Percentiles rank a stretch among this genome's conserved stretches.
Evolutionary conservation across 805 yeast species (phyloP).

Genomic region (Geotrichum ghanense): DNA sequence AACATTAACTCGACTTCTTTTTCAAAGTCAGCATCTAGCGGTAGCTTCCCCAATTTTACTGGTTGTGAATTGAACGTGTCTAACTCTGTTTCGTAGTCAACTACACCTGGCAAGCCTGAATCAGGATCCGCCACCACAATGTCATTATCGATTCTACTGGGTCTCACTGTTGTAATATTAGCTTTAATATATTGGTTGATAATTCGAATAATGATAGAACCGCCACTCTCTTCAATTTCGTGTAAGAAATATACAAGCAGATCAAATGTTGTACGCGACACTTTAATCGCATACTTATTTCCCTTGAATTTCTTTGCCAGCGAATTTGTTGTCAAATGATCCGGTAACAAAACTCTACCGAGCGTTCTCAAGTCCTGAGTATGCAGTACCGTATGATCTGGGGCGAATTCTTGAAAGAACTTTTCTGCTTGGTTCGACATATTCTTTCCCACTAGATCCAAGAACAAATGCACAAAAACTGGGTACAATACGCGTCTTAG

Average conservation of each 20-base stretch:
- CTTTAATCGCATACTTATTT: conserved; percentile 61
- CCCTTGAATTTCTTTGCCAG: conserved; percentile 64
- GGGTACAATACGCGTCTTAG: conserved; percentile 78
- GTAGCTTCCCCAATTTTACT: conserved; percentile 73
- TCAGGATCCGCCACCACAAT: conserved; percentile 30
- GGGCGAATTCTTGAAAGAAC: conserved; percentile 64
- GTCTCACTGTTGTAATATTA: conserved; percentile 24
- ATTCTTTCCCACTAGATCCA: conserved; percentile 64
- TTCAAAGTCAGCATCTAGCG: conserved; percentile 73
- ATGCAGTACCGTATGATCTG: conserved; percentile 66
- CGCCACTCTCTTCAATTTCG: conserved; percentile 88
- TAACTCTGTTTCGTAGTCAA: conserved; percentile 24
- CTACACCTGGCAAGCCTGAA: conserved; percentile 30
- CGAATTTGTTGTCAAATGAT: conserved; percentile 74
- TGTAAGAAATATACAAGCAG: conserved; percentile 75
- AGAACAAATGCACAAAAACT: conserved; percentile 77
- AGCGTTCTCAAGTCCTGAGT: conserved; percentile 64
- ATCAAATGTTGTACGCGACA: conserved; percentile 78
- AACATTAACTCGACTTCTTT: conserved; percentile 80
- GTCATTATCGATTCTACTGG: conserved; percentile 22
- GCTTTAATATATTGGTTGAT: conserved; percentile 70
- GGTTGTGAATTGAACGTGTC: conserved; percentile 58
- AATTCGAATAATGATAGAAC: conserved; percentile 72
- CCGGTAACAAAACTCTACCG: conserved; percentile 63
- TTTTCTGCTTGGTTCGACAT: conserved; percentile 43